These are phyloP conservation scores for Logfia minima DNA, from an alignment of 129 eudicot genomes.

Conservation along the genomic window DNA sequence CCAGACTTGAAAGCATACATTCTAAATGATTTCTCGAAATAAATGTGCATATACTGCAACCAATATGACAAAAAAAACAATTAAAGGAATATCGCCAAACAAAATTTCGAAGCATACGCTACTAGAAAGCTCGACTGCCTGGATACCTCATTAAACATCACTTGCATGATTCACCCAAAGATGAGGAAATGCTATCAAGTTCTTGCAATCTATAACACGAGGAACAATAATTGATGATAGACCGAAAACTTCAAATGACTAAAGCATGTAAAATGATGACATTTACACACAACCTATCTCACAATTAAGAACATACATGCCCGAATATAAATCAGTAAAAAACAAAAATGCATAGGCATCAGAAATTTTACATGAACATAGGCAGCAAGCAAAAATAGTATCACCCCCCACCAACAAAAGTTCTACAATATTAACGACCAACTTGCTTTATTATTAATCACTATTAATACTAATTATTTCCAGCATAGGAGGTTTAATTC, in stretches of 20 bases:
- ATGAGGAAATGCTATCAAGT: not conserved
- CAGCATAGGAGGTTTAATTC: not conserved
- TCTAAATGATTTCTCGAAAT: too few species aligned
- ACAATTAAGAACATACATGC: not conserved
- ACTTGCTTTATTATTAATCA: not conserved
- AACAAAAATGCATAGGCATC: not conserved
- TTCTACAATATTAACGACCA: not conserved
- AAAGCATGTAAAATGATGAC: not conserved
- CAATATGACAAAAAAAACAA: too few species aligned
- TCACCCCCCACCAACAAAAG: not conserved
- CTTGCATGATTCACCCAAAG: too few species aligned
- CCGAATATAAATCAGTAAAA: not conserved
- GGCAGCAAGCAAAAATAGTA: not conserved
- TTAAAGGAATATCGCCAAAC: too few species aligned
- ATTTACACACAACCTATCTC: not conserved
- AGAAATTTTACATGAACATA: not conserved
- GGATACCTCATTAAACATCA: too few species aligned
- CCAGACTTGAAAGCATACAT: too few species aligned
- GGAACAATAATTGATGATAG: not conserved
- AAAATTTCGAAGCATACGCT: too few species aligned
- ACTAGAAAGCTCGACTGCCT: too few species aligned
- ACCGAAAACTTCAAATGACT: not conserved
- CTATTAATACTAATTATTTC: not conserved
- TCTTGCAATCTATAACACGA: not conserved
- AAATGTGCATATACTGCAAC: too few species aligned